Evolutionary conservation across 1,284 basidiomycete species (phyloP).

Genomic region (Apiotrichum sp.): DNA sequence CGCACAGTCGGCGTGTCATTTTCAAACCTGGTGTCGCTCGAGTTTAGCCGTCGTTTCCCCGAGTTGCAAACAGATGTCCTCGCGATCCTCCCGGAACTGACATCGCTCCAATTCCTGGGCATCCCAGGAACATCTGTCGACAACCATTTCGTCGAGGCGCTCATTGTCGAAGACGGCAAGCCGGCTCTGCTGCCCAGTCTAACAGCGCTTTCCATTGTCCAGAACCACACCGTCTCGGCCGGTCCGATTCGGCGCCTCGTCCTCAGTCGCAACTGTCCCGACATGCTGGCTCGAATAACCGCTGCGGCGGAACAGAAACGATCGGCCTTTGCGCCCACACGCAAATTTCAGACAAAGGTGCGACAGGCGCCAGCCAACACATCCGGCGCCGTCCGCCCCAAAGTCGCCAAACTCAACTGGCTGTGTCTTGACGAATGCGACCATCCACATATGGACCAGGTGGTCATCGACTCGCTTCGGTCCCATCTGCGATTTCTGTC

Average conservation of each 20-base stretch:
- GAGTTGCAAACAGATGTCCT: conserved; percentile 9
- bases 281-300: conserved; percentile 1
- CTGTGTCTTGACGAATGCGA: conserved; percentile 35
- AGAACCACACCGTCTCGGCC: conserved; percentile 18
- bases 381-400: conserved; percentile 27
- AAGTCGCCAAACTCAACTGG: conserved; percentile 23
- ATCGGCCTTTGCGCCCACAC: conserved; percentile 2
- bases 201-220: conserved; percentile 25
- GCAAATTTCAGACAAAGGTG: neutral
- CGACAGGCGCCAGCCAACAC: neutral
- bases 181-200: conserved; percentile 26
- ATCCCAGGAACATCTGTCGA: conserved; percentile 19
- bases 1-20: conserved; percentile 11
- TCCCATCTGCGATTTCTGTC: conserved; percentile 23
- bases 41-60: conserved; percentile 19
- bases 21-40: conserved; percentile 21
- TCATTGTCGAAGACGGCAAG: conserved; percentile 12
- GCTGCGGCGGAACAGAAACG: neutral
- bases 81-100: conserved; percentile 8
- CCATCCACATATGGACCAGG: conserved; percentile 17
- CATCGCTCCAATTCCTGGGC: conserved; percentile 27
- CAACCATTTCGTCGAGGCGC: conserved; percentile 26
- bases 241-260: conserved; percentile 22
- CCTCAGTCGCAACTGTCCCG: conserved; percentile 7
- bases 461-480: conserved; percentile 12